Conservation (phyloP, 352 stramenopile genomes). For the Globisporangium parvum region DNA sequence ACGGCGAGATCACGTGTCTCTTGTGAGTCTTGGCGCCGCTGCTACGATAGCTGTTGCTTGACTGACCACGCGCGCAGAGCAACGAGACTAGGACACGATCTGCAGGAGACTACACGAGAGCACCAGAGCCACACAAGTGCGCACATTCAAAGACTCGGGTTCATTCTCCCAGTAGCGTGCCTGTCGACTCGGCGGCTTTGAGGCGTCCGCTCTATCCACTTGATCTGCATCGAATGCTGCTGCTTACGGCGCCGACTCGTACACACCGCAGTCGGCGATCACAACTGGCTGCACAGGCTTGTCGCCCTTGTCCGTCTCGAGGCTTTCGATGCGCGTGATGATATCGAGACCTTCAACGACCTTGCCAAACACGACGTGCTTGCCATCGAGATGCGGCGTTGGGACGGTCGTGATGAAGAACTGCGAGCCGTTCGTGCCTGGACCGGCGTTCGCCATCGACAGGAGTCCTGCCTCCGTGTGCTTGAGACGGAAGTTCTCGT, state of each 20-base stretch:
- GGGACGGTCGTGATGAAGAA: conserved; percentile 95
- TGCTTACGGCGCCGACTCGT: conserved; percentile 21
- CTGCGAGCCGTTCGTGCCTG: conserved; percentile 96
- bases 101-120: too few species aligned
- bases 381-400: conserved; percentile 96
- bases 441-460: conserved; percentile 96
- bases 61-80: too few species aligned
- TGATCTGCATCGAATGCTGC: background rate
- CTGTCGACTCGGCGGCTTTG: too few species aligned
- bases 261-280: conserved; percentile 95
- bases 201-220: too few species aligned
- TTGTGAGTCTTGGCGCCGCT: background rate
- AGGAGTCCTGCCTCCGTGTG: conserved; percentile 94
- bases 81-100: too few species aligned
- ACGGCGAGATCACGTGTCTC: conserved; percentile 8
- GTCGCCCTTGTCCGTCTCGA: conserved; percentile 87
- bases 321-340: conserved; percentile 89
- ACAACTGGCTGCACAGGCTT: conserved; percentile 90
- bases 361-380: conserved; percentile 97
- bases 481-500: conserved; percentile 98
- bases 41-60: too few species aligned
- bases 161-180: too few species aligned
- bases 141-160: too few species aligned
- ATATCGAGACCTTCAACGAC: conserved; percentile 90
- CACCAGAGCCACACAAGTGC: too few species aligned